These are phyloP conservation scores for Salix purpurea DNA, from an alignment of 345 rosid genomes.

Conservation along the genomic window DNA sequence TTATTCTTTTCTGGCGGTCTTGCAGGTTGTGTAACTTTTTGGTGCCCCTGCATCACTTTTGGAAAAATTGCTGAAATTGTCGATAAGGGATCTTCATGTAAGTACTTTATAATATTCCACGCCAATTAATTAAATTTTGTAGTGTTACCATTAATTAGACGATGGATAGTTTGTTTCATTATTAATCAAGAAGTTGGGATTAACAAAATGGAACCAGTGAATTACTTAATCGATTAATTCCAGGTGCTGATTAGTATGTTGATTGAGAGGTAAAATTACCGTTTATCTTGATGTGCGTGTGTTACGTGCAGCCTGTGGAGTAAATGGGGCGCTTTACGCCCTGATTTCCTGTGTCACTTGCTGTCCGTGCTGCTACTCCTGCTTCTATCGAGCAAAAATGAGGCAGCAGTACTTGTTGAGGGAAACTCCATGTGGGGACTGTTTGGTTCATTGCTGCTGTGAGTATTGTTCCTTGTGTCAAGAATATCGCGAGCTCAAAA, in stretches of 20 bases:
- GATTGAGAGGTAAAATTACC: not conserved
- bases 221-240: not conserved
- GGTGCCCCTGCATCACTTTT: conserved; percentile 41
- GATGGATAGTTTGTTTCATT: not conserved
- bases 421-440: conserved; percentile 26
- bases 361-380: conserved; percentile 31
- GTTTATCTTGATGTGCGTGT: not conserved
- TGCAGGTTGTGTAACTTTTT: conserved; percentile 39
- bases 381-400: conserved; percentile 40
- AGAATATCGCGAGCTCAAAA: conserved; percentile 30
- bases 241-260: not conserved
- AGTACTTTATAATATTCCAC: not conserved
- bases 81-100: conserved; percentile 41
- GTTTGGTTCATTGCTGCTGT: conserved; percentile 30
- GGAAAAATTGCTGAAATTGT: conserved; percentile 41
- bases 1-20: not conserved
- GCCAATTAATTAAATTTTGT: not conserved
- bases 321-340: conserved; percentile 35
- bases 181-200: not conserved
- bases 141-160: not conserved
- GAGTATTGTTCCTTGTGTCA: conserved; percentile 31
- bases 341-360: conserved; percentile 23
- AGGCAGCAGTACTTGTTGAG: conserved; percentile 31
- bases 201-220: not conserved
- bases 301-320: conserved; percentile 34